These are phyloP conservation scores for Fraxinus excelsior DNA, from an alignment of 257 asterid genomes.

Conservation along the genomic window DNA sequence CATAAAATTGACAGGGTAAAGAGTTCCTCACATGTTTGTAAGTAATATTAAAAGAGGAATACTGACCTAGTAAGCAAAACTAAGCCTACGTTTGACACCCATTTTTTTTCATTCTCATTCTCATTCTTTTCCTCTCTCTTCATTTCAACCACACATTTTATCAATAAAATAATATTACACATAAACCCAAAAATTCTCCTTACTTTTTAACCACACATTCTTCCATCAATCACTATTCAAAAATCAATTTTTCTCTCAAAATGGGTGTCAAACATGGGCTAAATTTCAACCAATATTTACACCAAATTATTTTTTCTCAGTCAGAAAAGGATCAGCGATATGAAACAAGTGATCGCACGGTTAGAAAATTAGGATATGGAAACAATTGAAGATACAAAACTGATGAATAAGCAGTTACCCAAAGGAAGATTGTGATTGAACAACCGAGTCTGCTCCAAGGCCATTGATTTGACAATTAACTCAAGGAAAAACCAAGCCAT, in stretches of 20 bases:
- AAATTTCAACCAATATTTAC: background rate
- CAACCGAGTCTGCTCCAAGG: constrained; percentile 93
- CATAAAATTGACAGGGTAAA: background rate
- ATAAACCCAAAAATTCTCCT: too few relatives aligned
- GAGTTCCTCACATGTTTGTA: background rate
- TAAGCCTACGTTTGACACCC: too few relatives aligned
- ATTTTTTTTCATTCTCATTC: too few relatives aligned
- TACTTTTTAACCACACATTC: too few relatives aligned
- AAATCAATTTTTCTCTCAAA: too few relatives aligned
- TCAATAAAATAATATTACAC: too few relatives aligned
- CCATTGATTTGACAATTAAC: constrained; percentile 94
- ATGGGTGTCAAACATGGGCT: too few relatives aligned
- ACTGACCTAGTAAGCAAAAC: background rate
- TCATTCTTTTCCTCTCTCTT: too few relatives aligned
- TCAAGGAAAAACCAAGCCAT: constrained; percentile 99
- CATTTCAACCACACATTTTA: too few relatives aligned
- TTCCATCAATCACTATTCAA: too few relatives aligned
- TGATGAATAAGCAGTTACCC: constrained; percentile 50
- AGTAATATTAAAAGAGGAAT: background rate
- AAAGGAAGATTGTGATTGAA: constrained; percentile 82
- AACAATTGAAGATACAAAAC: constrained; percentile 19
- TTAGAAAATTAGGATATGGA: constrained; percentile 13
- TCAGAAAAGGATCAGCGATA: constrained; percentile 7
- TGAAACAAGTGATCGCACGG: constrained; percentile 4
- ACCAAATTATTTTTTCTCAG: background rate